Evolutionary conservation across 371 early-diverging fungal species (phyloP), one percentile per base, ranked within the genome.

Genomic region (Nematocida ironsii): DNA sequence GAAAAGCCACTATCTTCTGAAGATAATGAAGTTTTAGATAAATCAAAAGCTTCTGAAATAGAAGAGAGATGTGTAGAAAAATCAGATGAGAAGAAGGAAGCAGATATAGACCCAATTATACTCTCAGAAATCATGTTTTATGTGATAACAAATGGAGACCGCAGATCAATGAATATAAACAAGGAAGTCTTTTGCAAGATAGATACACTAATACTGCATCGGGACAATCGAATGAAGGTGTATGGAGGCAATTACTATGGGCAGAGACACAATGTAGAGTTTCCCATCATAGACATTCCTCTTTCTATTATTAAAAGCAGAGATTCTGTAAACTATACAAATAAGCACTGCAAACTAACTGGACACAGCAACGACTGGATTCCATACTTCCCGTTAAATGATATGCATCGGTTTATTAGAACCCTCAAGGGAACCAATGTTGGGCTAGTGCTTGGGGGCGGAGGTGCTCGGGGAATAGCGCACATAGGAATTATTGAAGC

Each of bases 391-490:
- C 80, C 80, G 13, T 33, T 76, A 50, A 88, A 89, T 40, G 91
- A 91, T 82, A 90, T 90, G 85, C 86, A 90, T 1, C 89, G 98
- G 62, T 88, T 98, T 40, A 94, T 94, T 3, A 91, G 99, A 54
- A 90, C 94, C 16, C 86, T 98, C 62, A 91, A 93, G 50, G 94
- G 93, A 27, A 91, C 91, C 82, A 93, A 95, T 0, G 93, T 98
- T 18, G 99, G 97, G 1, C 86, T 98, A 1, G 97, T 95, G n/a
- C 89, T 98, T 45, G 95, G 99, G 45, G 99, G 99, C 23, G 99
- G 98, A 42, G 99, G 99, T 1, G 98, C 99, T 0, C 90, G 98
- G 55, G 99, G 99, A 16, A 90, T 95, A 57, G 91, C 94, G 0
- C 96, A 97, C 81, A 90, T 97, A 57, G 97, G 97, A 54, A 90